Base-by-base conservation (phyloP, 805 yeast genomes). In the Aciculoconidium aculeatum region DNA sequence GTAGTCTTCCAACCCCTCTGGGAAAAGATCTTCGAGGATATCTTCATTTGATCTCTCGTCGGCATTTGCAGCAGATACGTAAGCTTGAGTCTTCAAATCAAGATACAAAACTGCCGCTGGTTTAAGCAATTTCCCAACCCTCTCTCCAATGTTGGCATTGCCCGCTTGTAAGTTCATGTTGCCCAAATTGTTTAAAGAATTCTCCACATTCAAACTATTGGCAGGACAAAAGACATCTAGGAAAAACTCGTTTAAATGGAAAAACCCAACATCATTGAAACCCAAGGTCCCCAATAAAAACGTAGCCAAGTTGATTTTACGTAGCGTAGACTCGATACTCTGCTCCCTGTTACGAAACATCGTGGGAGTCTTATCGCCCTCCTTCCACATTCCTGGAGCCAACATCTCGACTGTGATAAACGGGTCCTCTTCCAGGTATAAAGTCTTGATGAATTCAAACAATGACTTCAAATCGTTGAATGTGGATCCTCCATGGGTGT, bases 31-130 rank as follows among this genome's bases (percentile, higher is more conserved):
- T 30, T 81, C 76, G 40, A 88, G 60, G 7, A 85, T 71, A 24
- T 80, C 88, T 33, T 68, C 70, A 37, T 74, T 70, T 1, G 81
- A 61, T 40, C 81, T 63, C 31, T 75, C 74, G 7, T 68, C 69
- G 1, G 78, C 67, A 46, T 80, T 84, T 36, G 88, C 55, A 0
- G 94, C 95, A 1, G 96, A 80, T 12, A 92, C 87, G 49, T 77
- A 92, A 0, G 96, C 95, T 55, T 92, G 98, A 0, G 98, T 92
- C 52, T 92, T 92, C 50, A 92, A 67, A 42, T 92, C 96, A 21
- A 92, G 63, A 42, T 70, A 86, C 28, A 92, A 57, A 8, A 74
- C 75, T 0, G 92, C 87, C 43, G 85, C 96, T 7, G 82, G 74
- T 51, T 87, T 87, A 35, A 86, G 60, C 23, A 92, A 61, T 42